These are phyloP conservation scores for Dactylellina cionopaga DNA, from an alignment of 2,329 filamentous ascomycete species.

Conservation along the genomic window DNA sequence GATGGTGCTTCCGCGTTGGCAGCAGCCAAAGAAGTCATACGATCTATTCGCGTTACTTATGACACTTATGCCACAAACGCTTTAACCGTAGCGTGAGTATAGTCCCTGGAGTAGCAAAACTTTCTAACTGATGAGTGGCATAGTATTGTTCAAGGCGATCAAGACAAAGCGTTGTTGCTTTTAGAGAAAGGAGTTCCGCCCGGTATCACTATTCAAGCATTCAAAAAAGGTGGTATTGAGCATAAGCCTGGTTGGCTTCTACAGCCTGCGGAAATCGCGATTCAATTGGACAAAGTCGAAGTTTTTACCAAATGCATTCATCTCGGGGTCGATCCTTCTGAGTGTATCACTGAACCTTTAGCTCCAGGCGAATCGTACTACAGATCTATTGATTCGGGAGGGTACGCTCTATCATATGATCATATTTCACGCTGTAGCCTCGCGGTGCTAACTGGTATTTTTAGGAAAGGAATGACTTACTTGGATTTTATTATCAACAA, in stretches of 20 bases:
- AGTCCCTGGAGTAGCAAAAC: too few species aligned
- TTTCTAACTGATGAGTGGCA: constrained; percentile 67
- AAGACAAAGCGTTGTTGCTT: constrained; percentile 68
- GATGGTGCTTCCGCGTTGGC: constrained; percentile 19
- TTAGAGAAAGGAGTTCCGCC: constrained; percentile 72
- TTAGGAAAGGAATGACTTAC: constrained; percentile 55
- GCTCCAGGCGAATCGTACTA: too few species aligned
- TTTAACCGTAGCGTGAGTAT: constrained; percentile 8
- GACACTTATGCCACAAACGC: neutral
- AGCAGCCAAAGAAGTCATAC: neutral
- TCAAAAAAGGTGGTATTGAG: constrained; percentile 66
- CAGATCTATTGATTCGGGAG: too few species aligned
- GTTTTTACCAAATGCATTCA: constrained; percentile 70
- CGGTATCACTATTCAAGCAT: constrained; percentile 69
- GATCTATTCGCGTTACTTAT: neutral
- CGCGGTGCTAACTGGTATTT: too few species aligned
- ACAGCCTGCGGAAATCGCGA: constrained; percentile 75
- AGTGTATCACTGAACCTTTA: too few species aligned
- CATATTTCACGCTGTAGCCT: too few species aligned
- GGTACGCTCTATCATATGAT: too few species aligned
- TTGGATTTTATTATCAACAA: constrained; percentile 54
- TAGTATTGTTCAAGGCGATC: constrained; percentile 61
- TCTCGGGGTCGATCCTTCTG: constrained; percentile 73
- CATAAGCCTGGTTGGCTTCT: constrained; percentile 59
- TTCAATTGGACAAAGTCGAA: constrained; percentile 63